Conservation (phyloP, 1,284 basidiomycete genomes). For the Phylloboletellus chloephorus region DNA sequence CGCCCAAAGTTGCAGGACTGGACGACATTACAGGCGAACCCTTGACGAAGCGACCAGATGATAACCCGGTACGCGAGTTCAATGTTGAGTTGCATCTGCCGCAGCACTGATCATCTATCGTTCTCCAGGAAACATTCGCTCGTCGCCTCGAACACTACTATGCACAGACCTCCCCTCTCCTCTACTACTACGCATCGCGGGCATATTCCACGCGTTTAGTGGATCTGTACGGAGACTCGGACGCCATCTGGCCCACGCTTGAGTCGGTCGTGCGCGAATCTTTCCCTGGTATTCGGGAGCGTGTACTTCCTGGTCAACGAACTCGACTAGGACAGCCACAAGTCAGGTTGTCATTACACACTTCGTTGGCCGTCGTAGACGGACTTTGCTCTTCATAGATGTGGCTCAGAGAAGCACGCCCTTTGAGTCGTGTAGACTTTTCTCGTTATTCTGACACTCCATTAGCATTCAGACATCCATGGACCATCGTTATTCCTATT, state of each 20-base stretch:
- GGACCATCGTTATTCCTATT: slow-evolving; percentile 15
- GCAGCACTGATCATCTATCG: slow-evolving; percentile 6
- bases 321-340: slow-evolving; percentile 19
- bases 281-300: slow-evolving; percentile 16
- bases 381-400: slow-evolving; percentile 17
- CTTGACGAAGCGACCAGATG: slow-evolving; percentile 83
- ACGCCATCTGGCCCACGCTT: slow-evolving; percentile 22
- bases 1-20: slow-evolving; percentile 75
- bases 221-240: slow-evolving; percentile 24
- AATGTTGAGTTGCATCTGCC: background rate
- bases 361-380: slow-evolving; percentile 14
- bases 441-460: slow-evolving; percentile 7
- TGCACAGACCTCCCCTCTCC: slow-evolving; percentile 75
- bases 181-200: slow-evolving; percentile 63
- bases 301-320: slow-evolving; percentile 7
- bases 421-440: background rate
- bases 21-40: slow-evolving; percentile 95
- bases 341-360: slow-evolving; percentile 12
- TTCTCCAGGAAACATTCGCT: slow-evolving; percentile 71
- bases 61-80: slow-evolving; percentile 68
- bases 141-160: slow-evolving; percentile 82
- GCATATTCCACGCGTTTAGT: slow-evolving; percentile 28
- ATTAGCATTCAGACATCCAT: slow-evolving; percentile 3
- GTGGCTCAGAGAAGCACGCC: background rate
- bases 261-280: slow-evolving; percentile 20